These are phyloP conservation scores for Talaromyces ruber DNA, from an alignment of 495 filamentous ascomycete genomes.

Conservation along the genomic window DNA sequence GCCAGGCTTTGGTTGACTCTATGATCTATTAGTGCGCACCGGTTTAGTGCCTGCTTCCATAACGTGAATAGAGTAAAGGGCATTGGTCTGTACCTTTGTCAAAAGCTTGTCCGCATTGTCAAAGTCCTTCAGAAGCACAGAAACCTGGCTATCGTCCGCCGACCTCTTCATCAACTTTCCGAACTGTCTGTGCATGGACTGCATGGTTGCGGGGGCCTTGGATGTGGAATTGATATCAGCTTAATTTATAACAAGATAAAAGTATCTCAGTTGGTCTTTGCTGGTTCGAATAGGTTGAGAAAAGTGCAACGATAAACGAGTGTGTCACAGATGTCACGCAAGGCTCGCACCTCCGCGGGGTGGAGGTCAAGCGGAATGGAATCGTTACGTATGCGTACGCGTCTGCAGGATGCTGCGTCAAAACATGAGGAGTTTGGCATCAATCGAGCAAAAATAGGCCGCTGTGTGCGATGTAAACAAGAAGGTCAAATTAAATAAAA, in stretches of 20 bases:
- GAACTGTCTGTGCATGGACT: constrained; percentile 69
- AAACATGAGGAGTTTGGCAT: not conserved
- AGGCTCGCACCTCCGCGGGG: not conserved
- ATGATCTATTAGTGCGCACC: constrained; percentile 52
- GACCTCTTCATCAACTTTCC: constrained; percentile 61
- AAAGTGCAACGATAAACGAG: not conserved
- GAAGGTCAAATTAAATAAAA: not conserved
- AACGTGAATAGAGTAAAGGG: not conserved
- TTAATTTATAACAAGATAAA: not conserved
- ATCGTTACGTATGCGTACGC: not conserved
- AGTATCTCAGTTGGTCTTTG: not conserved
- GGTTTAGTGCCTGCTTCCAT: not conserved
- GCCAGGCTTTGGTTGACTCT: constrained; percentile 72
- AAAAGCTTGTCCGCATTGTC: constrained; percentile 77
- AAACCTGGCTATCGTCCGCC: constrained; percentile 71
- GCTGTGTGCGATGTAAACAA: not conserved
- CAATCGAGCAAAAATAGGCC: not conserved
- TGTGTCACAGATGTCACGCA: not conserved
- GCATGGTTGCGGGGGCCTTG: constrained; percentile 48
- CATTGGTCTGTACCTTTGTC: constrained; percentile 44
- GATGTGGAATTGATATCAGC: not conserved
- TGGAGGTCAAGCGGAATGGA: not conserved
- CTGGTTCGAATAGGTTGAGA: not conserved
- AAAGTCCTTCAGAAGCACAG: constrained; percentile 70
- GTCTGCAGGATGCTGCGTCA: not conserved